phyloP scores from a whole-genome alignment of 164 flowering plant genomes.

The Vitis amurensis region DNA sequence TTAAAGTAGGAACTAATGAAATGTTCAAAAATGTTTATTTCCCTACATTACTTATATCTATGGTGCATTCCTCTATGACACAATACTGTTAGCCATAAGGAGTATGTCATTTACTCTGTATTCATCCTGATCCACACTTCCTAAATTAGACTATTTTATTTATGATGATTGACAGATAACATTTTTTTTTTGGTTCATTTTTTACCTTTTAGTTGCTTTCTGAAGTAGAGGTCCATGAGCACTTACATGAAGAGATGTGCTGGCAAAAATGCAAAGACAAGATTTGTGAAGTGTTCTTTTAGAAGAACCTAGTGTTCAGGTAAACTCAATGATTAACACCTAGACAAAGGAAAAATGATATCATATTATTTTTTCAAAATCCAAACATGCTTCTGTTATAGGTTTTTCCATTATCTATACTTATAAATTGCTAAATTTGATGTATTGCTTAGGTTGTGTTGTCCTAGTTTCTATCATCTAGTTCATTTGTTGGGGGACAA shows the following conservation, averaged over 20 bases:
- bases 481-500: constrained; percentile 18
- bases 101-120: too few relatives aligned
- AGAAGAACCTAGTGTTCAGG: constrained; percentile 29
- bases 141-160: too few relatives aligned
- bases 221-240: constrained; percentile 27
- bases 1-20: too few relatives aligned
- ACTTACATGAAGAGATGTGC: constrained; percentile 32
- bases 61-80: too few relatives aligned
- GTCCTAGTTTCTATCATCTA: constrained; percentile 30
- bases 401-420: too few relatives aligned
- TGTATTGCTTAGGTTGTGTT: constrained; percentile 7
- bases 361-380: too few relatives aligned
- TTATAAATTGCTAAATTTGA: neutral
- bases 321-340: constrained; percentile 27
- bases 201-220: neutral
- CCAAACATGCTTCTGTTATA: too few relatives aligned
- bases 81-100: too few relatives aligned
- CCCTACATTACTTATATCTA: too few relatives aligned
- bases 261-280: constrained; percentile 32
- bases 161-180: too few relatives aligned
- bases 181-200: neutral
- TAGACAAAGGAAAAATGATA: constrained; percentile 35
- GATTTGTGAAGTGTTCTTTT: constrained; percentile 35
- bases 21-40: too few relatives aligned
- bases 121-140: too few relatives aligned